Conservation (phyloP, 2,329 filamentous ascomycete species). For the Penicillium digitatum region DNA sequence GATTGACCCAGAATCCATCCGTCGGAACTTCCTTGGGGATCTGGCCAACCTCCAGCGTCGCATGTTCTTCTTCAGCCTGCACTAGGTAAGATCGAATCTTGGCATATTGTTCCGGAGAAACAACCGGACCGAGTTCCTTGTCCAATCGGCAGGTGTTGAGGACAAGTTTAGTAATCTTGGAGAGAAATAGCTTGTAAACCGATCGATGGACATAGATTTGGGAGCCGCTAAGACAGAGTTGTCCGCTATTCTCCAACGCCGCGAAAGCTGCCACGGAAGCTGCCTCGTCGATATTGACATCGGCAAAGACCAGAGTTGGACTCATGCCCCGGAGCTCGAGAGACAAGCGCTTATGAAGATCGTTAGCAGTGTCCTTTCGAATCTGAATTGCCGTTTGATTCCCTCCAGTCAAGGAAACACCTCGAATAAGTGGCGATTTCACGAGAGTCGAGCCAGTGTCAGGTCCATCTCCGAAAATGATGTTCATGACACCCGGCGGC, state of each 20-base stretch:
- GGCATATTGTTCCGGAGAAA: not conserved
- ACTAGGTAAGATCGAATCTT: not conserved
- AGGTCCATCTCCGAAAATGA: not conserved
- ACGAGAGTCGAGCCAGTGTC: not conserved
- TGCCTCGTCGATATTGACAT: not conserved
- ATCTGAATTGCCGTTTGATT: not conserved
- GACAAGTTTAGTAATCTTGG: not conserved
- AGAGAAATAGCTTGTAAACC: not conserved
- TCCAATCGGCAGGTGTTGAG: fast-evolving
- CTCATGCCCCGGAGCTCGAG: not conserved
- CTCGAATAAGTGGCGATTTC: not conserved
- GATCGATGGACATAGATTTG: not conserved
- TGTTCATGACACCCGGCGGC: not conserved
- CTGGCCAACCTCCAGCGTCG: not conserved
- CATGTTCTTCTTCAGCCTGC: not conserved
- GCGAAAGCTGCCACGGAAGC: not conserved
- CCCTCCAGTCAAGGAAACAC: not conserved
- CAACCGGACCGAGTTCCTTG: not conserved
- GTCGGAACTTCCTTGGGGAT: not conserved
- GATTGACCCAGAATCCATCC: not conserved
- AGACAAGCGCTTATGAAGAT: not conserved
- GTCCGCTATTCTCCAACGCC: not conserved
- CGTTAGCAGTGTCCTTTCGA: not conserved
- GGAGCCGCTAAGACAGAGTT: not conserved
- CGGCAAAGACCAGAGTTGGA: not conserved